phyloP scores from a whole-genome alignment of 2,329 filamentous ascomycete genomes.

The Aspergillus chevalieri region DNA sequence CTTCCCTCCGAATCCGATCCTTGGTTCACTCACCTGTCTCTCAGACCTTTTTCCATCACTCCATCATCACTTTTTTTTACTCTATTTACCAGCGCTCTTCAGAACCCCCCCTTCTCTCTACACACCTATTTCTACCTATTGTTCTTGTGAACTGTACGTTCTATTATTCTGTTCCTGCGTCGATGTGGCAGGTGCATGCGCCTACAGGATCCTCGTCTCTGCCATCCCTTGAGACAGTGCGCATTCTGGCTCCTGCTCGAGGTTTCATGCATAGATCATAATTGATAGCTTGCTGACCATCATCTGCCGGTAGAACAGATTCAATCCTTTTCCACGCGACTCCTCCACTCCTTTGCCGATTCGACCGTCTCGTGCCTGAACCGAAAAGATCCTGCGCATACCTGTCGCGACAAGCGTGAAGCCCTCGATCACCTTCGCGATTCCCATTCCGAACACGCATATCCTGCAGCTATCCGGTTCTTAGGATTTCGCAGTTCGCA shows the following conservation, averaged over 20 bases:
- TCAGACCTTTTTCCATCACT: constrained; percentile 1
- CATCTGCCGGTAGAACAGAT: neutral
- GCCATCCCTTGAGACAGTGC: neutral
- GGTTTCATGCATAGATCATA: neutral
- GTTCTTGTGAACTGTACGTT: neutral
- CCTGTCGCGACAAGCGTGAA: neutral
- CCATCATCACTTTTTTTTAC: constrained; percentile 3
- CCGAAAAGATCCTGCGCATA: neutral
- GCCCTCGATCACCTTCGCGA: neutral
- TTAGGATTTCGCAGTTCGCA: neutral
- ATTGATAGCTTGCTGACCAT: neutral
- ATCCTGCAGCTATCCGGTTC: constrained; percentile 7
- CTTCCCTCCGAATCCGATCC: constrained; percentile 1
- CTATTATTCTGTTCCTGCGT: neutral
- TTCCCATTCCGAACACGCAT: neutral
- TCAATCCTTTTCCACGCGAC: neutral
- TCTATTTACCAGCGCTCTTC: neutral
- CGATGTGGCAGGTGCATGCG: neutral
- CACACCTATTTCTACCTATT: neutral
- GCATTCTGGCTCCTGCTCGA: neutral
- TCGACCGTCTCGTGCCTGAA: neutral
- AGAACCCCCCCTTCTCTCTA: neutral
- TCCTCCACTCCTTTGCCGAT: neutral
- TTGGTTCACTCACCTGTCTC: constrained; percentile 4
- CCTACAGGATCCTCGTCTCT: neutral